Conservation (phyloP, 306 rosid species). For the Vigna mungo region DNA sequence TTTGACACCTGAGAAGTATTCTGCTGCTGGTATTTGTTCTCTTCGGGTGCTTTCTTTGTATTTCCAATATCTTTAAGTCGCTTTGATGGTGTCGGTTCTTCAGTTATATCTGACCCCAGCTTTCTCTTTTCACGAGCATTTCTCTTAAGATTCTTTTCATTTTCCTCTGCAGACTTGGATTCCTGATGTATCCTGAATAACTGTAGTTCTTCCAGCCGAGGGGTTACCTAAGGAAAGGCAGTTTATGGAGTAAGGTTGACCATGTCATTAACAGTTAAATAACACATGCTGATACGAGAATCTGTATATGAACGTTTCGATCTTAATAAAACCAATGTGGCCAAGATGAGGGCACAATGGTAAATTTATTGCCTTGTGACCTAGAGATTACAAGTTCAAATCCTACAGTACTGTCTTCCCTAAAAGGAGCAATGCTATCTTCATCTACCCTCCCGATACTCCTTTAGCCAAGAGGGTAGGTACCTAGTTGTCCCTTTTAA, state of each 20-base stretch:
- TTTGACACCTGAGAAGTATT: conserved; percentile 46
- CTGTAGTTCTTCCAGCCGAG: conserved; percentile 79
- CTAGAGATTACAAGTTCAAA: conserved; percentile 1
- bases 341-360: neutral
- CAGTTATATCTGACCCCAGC: conserved; percentile 56
- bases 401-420: neutral
- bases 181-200: conserved; percentile 74
- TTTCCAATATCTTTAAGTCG: conserved; percentile 62
- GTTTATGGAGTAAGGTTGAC: conserved; percentile 7
- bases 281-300: conserved; percentile 6
- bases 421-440: neutral
- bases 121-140: conserved; percentile 74
- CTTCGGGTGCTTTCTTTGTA: conserved; percentile 54
- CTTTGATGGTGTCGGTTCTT: conserved; percentile 68
- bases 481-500: neutral
- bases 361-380: neutral
- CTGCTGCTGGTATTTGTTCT: conserved; percentile 53
- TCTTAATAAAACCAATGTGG: conserved; percentile 16
- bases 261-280: conserved; percentile 28
- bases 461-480: neutral
- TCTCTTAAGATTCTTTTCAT: conserved; percentile 60
- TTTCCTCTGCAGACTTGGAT: conserved; percentile 64
- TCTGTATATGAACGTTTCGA: neutral
- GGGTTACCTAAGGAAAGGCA: conserved; percentile 62
- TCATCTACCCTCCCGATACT: neutral